Percentiles rank a stretch among this genome's conserved stretches.
Evolutionary conservation across 495 filamentous ascomycete genomes (phyloP).

Genomic region (Trichoderma orchidacearum): DNA sequence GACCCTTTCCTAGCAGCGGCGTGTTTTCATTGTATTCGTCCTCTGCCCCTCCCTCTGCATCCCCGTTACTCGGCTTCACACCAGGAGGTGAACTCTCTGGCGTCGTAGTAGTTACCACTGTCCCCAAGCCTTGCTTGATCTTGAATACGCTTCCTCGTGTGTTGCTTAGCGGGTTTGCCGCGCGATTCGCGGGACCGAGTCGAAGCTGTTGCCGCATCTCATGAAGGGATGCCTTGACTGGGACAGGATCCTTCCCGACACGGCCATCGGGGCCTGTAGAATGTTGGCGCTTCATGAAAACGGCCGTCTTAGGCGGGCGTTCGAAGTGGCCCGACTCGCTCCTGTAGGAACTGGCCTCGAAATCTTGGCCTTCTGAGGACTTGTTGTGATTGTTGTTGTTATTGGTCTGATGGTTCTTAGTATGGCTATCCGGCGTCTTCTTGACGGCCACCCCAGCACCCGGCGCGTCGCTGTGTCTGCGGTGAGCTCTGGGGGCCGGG

Average conservation of each 20-base stretch:
- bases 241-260: slow-evolving; percentile 16
- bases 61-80: background rate
- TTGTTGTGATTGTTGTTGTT: background rate
- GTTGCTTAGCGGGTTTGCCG: slow-evolving; percentile 56
- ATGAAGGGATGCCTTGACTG: slow-evolving; percentile 35
- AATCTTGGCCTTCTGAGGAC: background rate
- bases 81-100: background rate
- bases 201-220: slow-evolving; percentile 76
- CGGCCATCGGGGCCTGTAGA: slow-evolving; percentile 33
- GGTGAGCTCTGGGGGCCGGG: slow-evolving; percentile 21
- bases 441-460: slow-evolving; percentile 10
- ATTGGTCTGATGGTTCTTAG: slow-evolving; percentile 2
- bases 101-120: background rate
- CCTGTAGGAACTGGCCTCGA: slow-evolving; percentile 7
- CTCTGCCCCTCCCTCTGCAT: background rate
- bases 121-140: slow-evolving; percentile 52
- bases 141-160: slow-evolving; percentile 86
- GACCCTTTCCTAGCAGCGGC: background rate
- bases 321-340: slow-evolving; percentile 16
- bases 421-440: slow-evolving; percentile 3
- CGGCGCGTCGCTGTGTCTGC: slow-evolving; percentile 1
- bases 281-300: slow-evolving; percentile 42
- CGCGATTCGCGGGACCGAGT: slow-evolving; percentile 84
- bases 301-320: slow-evolving; percentile 28
- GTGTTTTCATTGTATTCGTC: background rate